Base-by-base conservation (phyloP, 2,329 filamentous ascomycete species). In the Trichoderma lentiforme region DNA sequence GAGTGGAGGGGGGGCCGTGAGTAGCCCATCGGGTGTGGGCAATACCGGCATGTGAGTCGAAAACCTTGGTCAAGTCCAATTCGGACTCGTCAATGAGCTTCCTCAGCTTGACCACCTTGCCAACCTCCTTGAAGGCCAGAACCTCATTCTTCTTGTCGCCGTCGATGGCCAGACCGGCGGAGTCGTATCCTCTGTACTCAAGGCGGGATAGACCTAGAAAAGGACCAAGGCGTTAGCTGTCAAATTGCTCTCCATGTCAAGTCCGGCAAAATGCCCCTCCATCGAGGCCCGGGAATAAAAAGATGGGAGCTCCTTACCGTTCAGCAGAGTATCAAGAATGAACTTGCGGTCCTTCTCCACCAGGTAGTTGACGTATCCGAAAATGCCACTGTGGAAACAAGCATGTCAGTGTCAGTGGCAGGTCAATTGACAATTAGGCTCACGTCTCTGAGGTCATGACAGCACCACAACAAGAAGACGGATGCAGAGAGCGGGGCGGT, bases 141-240 rank as follows among this genome's bases (percentile, higher is more conserved):
- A 98, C 94, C 86, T 98, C 94, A 80, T 97, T 97, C 88, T 96
- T 97, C 91, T 98, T 98, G 88, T 99, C 93, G 75, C 96, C 96
- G 82, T 99, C 96, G 79, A 99, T 86, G 76, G 95, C 95, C 76
- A 99, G 88, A 86, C 96, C 96, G 74, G 96, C 95, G 75, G 96
- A 98, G 84, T 99, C 96, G 84, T 99, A 99, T 78, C 96, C 96
- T 84, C 96, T 93, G 87, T 99, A 99, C 86, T 99, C 96, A 79
- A 99, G 92, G 82, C 96, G 92, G 73, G 94, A 92, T 73, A 98
- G 92, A 80, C 95, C 95, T 97, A 80, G 73, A 63, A 67, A 64
- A 71, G 69, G 65, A 72, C 75, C 76, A 73, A 72, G 61, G 73
- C 71, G 62, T 73, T 67, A 76, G 76, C 77, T 11, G 24, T 30